Percentiles rank a stretch among this genome's conserved stretches.
Conservation (phyloP, 495 filamentous ascomycete genomes). For the Ramalina peruviana region DNA sequence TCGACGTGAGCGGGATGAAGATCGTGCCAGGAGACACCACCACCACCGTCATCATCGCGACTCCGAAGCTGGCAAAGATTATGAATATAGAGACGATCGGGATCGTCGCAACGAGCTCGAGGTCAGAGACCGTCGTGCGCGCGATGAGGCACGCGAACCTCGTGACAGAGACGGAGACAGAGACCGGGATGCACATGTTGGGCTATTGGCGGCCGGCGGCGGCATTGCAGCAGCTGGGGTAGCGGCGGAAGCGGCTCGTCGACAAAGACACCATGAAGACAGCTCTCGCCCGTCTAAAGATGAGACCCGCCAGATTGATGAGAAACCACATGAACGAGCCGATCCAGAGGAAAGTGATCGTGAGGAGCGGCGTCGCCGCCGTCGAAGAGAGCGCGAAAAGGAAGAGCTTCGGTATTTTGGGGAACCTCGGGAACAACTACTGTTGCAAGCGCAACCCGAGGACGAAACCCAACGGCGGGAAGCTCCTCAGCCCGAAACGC, state of each 20-base stretch:
- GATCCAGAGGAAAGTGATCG: conserved; percentile 1
- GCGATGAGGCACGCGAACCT: conserved; percentile 7
- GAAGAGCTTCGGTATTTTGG: conserved; percentile 5
- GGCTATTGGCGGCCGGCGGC: conserved; percentile 11
- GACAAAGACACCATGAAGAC: conserved; percentile 8
- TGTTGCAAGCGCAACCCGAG: conserved; percentile 7
- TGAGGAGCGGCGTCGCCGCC: conserved; percentile 8
- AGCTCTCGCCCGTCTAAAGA: not conserved
- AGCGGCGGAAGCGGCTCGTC: conserved; percentile 13
- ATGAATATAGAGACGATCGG: conserved; percentile 20
- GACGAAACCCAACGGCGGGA: not conserved
- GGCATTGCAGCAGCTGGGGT: conserved; percentile 10
- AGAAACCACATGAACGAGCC: not conserved
- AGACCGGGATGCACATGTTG: not conserved
- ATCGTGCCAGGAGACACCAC: conserved; percentile 7
- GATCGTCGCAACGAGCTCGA: conserved; percentile 1
- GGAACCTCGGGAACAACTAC: conserved; percentile 4
- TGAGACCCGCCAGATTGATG: conserved; percentile 1
- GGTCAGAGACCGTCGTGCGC: not conserved
- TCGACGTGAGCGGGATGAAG: conserved; percentile 20
- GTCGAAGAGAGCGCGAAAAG: conserved; percentile 6
- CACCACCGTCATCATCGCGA: conserved; percentile 9
- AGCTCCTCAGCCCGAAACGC: conserved; percentile 5
- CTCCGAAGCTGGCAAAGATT: not conserved
- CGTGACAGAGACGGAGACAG: not conserved